Evolutionary conservation across 129 eudicot genomes (phyloP).

Genomic region (Chrysanthemum makinoi): DNA sequence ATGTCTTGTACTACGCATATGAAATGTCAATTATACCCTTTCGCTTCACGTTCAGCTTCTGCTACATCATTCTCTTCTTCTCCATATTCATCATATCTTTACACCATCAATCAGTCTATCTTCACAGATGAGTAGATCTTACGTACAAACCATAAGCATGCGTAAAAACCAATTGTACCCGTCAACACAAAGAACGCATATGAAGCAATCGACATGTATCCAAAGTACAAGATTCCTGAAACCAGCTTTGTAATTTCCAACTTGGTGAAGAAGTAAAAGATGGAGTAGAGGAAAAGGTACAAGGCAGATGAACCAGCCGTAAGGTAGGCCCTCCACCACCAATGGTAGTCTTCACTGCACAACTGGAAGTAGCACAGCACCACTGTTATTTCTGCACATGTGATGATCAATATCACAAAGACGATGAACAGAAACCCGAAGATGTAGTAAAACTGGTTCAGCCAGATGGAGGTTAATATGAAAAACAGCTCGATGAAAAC

Average conservation of each 20-base stretch:
- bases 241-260: constrained; percentile 78
- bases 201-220: constrained; percentile 78
- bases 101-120: constrained; percentile 56
- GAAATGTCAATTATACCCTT: constrained; percentile 23
- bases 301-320: constrained; percentile 83
- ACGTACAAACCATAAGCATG: constrained; percentile 85
- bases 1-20: constrained; percentile 13
- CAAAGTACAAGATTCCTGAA: constrained; percentile 79
- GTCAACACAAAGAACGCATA: constrained; percentile 83
- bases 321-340: constrained; percentile 96
- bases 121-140: constrained; percentile 89
- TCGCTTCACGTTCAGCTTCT: constrained; percentile 24
- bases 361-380: constrained; percentile 88
- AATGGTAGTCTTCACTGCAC: constrained; percentile 85
- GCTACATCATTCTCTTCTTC: constrained; percentile 15
- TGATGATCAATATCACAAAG: constrained; percentile 69
- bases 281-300: constrained; percentile 76
- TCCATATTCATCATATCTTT: constrained; percentile 25
- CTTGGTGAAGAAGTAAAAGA: constrained; percentile 79
- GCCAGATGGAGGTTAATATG: constrained; percentile 85
- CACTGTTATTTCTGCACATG: constrained; percentile 81
- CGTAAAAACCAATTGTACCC: constrained; percentile 81
- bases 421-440: constrained; percentile 91
- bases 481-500: constrained; percentile 89
- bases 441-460: constrained; percentile 85